Evolutionary conservation across 2,329 filamentous ascomycete genomes (phyloP).

Genomic region (Cercospora canescens): DNA sequence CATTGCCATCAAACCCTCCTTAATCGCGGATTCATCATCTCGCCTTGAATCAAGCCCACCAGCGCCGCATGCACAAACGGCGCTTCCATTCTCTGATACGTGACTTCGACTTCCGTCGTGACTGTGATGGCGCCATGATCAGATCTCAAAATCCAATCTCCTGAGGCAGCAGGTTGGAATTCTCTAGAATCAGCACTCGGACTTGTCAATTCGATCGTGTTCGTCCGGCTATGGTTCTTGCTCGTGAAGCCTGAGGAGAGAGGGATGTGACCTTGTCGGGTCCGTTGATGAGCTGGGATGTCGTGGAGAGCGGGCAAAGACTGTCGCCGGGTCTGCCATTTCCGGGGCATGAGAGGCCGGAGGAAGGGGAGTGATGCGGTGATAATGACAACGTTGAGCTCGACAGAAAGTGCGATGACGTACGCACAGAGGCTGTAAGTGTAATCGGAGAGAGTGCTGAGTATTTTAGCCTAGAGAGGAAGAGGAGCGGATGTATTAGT

Average conservation of each 20-base stretch:
- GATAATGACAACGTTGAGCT: constrained; percentile 39
- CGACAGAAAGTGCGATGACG: constrained; percentile 32
- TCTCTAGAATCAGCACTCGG: not conserved
- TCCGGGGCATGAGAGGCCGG: constrained; percentile 18
- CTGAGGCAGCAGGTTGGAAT: not conserved
- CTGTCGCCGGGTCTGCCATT: constrained; percentile 2
- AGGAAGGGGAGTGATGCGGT: constrained; percentile 33
- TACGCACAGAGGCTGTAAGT: constrained; percentile 32
- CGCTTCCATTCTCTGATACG: constrained; percentile 21
- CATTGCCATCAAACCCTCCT: not conserved
- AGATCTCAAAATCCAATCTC: not conserved
- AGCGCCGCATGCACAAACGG: constrained; percentile 33
- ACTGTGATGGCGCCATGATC: constrained; percentile 15
- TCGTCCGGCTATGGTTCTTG: constrained; percentile 17
- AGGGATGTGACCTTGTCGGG: constrained; percentile 15
- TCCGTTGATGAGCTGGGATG: not conserved
- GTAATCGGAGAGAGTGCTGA: constrained; percentile 32
- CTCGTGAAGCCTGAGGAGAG: constrained; percentile 5
- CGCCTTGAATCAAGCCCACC: constrained; percentile 30
- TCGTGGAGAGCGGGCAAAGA: not conserved
- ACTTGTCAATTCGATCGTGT: not conserved
- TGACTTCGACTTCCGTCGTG: constrained; percentile 20
- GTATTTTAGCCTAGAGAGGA: constrained; percentile 18
- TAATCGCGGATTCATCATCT: constrained; percentile 2
- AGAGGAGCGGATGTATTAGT: not conserved